A percentile compares a stretch with the other conserved stretches of the same genome.
phyloP scores from a whole-genome alignment of 1,139 yeast species.

The Hansenula anomala region DNA sequence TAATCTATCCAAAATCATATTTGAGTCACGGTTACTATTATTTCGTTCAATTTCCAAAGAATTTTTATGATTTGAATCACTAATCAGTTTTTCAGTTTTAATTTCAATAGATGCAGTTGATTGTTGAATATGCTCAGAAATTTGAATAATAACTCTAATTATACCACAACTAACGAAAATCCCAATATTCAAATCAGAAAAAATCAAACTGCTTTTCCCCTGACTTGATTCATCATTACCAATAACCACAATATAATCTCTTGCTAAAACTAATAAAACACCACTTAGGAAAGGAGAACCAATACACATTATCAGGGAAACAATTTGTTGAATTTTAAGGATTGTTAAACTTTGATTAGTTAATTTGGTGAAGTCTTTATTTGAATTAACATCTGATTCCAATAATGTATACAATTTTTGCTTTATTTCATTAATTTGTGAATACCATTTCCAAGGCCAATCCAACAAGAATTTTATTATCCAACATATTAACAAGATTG shows the following conservation, averaged over 20 bases:
- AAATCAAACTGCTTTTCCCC: constrained; percentile 5
- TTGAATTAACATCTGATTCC: constrained; percentile 1
- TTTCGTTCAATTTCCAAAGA: neutral
- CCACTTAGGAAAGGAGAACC: constrained; percentile 14
- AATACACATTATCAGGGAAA: constrained; percentile 9
- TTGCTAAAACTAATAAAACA: constrained; percentile 7
- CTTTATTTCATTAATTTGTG: constrained; percentile 11
- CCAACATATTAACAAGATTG: constrained; percentile 16
- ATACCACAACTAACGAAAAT: constrained; percentile 16
- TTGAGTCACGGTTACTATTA: neutral
- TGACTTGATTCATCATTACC: neutral
- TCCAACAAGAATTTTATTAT: constrained; percentile 14
- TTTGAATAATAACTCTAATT: constrained; percentile 13
- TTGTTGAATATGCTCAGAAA: constrained; percentile 14
- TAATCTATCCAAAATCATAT: constrained; percentile 2
- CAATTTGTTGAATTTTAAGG: constrained; percentile 6
- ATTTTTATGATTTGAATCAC: neutral
- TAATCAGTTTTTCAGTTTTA: constrained; percentile 8
- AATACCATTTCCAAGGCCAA: constrained; percentile 22
- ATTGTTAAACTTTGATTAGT: constrained; percentile 2
- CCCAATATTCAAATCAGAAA: constrained; percentile 17
- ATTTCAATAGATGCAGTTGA: constrained; percentile 14
- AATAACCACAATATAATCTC: constrained; percentile 10
- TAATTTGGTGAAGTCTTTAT: neutral
- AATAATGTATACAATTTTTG: constrained; percentile 5